Percentiles rank a stretch among this genome's conserved stretches.
Evolutionary conservation across 2,329 filamentous ascomycete species (phyloP).

Genomic region (Clonostachys solani): DNA sequence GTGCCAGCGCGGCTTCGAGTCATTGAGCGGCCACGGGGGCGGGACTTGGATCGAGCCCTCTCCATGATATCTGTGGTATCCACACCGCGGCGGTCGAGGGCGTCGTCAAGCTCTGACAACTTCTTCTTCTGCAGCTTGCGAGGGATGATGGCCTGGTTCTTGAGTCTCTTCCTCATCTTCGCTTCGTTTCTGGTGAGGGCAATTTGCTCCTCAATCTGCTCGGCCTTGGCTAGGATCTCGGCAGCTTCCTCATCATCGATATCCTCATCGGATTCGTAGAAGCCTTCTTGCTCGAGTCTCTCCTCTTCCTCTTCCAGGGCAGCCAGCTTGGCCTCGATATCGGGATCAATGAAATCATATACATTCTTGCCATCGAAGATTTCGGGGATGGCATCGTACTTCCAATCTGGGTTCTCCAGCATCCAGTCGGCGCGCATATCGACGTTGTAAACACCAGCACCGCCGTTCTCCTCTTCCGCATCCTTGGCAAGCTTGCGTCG

Average conservation of each 20-base stretch:
- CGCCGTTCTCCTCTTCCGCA: conserved; percentile 86
- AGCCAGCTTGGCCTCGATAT: conserved; percentile 89
- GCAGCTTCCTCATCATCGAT: conserved; percentile 87
- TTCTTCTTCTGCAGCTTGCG: conserved; percentile 77
- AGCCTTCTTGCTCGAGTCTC: conserved; percentile 83
- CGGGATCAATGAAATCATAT: conserved; percentile 94
- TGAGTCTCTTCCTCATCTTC: conserved; percentile 88
- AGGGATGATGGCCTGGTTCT: conserved; percentile 94
- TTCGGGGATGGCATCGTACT: conserved; percentile 93
- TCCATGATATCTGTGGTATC: conserved; percentile 73
- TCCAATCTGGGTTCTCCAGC: conserved; percentile 87
- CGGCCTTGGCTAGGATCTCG: conserved; percentile 85
- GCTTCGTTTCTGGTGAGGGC: conserved; percentile 89
- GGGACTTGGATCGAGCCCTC: conserved; percentile 63
- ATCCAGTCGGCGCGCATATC: conserved; percentile 87
- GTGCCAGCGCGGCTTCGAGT: conserved; percentile 59
- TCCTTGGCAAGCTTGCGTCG: conserved; percentile 78
- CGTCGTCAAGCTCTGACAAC: conserved; percentile 80
- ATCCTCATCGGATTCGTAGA: conserved; percentile 81
- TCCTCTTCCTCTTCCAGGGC: conserved; percentile 95
- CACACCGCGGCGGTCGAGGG: conserved; percentile 80
- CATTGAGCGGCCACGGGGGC: conserved; percentile 66
- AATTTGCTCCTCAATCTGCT: conserved; percentile 93
- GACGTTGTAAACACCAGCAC: conserved; percentile 93
- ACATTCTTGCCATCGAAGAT: conserved; percentile 95